Percentiles rank a stretch among this genome's conserved stretches.
Evolutionary conservation across 73 alveolate genomes (phyloP).

Genomic region (Tetrahymena malaccensis): DNA sequence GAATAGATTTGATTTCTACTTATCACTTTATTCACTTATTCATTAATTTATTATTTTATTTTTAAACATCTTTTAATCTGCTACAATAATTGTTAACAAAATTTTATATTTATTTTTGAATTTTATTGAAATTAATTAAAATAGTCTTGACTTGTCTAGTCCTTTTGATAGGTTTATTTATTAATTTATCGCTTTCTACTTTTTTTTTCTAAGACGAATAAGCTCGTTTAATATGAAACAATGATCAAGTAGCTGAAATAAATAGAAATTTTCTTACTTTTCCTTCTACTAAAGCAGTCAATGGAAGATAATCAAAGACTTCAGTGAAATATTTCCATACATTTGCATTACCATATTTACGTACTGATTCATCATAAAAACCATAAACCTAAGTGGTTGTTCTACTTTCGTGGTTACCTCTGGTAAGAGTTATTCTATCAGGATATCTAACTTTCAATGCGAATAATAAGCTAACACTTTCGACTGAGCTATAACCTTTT

Average conservation of each 20-base stretch:
- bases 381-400: slow-evolving; percentile 90
- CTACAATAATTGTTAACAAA: neutral
- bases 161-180: neutral
- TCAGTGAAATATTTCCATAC: slow-evolving; percentile 81
- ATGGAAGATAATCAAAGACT: slow-evolving; percentile 73
- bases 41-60: no score
- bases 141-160: neutral
- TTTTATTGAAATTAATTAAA: neutral
- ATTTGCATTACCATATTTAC: slow-evolving; percentile 77
- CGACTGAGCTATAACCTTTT: slow-evolving; percentile 76
- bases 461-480: slow-evolving; percentile 66
- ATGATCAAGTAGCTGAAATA: neutral
- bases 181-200: neutral
- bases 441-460: slow-evolving; percentile 81
- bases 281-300: slow-evolving; percentile 87
- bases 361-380: slow-evolving; percentile 82
- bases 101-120: neutral
- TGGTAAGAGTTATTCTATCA: slow-evolving; percentile 47
- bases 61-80: neutral
- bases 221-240: neutral
- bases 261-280: neutral
- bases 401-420: slow-evolving; percentile 84
- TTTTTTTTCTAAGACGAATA: neutral
- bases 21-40: neutral
- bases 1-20: neutral